Conservation (phyloP, 225 moss, liverwort and hornwort genomes). For the Physcomitrellopsis africana region DNA sequence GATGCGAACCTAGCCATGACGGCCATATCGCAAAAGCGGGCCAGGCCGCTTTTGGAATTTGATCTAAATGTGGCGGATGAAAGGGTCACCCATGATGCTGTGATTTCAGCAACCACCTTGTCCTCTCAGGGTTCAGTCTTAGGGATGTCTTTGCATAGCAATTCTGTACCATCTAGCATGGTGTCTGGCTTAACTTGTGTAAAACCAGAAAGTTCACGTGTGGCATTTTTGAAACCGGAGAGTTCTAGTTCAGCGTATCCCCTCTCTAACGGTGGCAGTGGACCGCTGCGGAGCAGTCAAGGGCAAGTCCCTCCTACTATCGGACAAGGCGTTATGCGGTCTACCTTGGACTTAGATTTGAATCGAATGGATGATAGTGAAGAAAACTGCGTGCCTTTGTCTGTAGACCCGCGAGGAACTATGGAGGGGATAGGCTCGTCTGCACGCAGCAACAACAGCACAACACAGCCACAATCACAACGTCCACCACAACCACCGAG, state of each 20-base stretch:
- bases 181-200: constrained; percentile 74
- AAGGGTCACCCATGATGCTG: constrained; percentile 70
- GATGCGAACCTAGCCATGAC: constrained; percentile 60
- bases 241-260: constrained; percentile 76
- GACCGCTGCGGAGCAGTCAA: constrained; percentile 50
- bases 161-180: constrained; percentile 59
- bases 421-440: constrained; percentile 67
- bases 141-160: constrained; percentile 67
- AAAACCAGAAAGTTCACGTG: constrained; percentile 61
- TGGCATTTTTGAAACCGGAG: constrained; percentile 69
- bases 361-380: constrained; percentile 95
- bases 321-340: constrained; percentile 49
- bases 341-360: constrained; percentile 80
- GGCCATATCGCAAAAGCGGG: constrained; percentile 47
- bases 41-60: constrained; percentile 81
- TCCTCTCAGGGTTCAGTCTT: constrained; percentile 82
- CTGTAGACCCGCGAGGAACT: constrained; percentile 54
- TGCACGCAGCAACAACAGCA: constrained; percentile 72
- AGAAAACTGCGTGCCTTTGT: constrained; percentile 71
- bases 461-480: constrained; percentile 59
- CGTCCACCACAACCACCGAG: constrained; percentile 45
- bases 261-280: constrained; percentile 60
- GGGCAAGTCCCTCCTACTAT: constrained; percentile 52
- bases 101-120: constrained; percentile 56
- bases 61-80: constrained; percentile 96